These are phyloP conservation scores for Sorghum bicolor DNA, from an alignment of 176 grass and related monocot species.

Conservation along the genomic window DNA sequence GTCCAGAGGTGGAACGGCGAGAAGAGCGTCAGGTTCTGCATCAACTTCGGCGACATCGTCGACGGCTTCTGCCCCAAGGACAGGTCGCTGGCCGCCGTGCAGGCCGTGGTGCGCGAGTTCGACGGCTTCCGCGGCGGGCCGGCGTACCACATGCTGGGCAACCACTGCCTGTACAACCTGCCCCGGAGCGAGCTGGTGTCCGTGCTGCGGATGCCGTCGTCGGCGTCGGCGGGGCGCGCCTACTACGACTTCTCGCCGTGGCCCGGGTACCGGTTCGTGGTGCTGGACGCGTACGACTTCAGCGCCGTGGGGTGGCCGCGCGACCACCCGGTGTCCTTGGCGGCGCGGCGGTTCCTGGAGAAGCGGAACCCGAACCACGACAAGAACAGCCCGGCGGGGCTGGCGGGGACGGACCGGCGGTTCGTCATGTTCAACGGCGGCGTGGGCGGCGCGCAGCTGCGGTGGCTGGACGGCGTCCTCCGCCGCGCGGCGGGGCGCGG, in stretches of 20 bases:
- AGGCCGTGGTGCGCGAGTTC: constrained; percentile 62
- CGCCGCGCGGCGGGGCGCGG: constrained; percentile 17
- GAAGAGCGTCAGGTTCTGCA: constrained; percentile 44
- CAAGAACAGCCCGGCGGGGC: constrained; percentile 68
- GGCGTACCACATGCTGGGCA: constrained; percentile 88
- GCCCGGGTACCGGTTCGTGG: constrained; percentile 58
- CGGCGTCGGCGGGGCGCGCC: constrained; percentile 19
- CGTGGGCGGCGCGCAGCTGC: constrained; percentile 57
- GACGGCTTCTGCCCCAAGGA: constrained; percentile 74
- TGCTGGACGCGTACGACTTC: constrained; percentile 85
- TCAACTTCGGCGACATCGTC: constrained; percentile 87
- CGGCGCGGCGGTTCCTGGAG: constrained; percentile 51
- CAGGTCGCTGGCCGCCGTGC: constrained; percentile 33
- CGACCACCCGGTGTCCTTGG: constrained; percentile 40
- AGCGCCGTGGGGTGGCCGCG: constrained; percentile 59
- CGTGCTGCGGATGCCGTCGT: constrained; percentile 53
- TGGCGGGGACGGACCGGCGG: constrained; percentile 55
- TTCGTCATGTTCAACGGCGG: constrained; percentile 89
- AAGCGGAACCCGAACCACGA: constrained; percentile 63
- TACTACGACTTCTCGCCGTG: constrained; percentile 73
- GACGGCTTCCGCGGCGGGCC: constrained; percentile 58
- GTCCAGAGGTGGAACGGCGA: constrained; percentile 60
- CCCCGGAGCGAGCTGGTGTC: constrained; percentile 52
- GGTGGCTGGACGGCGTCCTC: constrained; percentile 66
- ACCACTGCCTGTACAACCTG: constrained; percentile 91